phyloP scores from a whole-genome alignment of 495 filamentous ascomycete genomes.

The Hypoxylon cercidicola region DNA sequence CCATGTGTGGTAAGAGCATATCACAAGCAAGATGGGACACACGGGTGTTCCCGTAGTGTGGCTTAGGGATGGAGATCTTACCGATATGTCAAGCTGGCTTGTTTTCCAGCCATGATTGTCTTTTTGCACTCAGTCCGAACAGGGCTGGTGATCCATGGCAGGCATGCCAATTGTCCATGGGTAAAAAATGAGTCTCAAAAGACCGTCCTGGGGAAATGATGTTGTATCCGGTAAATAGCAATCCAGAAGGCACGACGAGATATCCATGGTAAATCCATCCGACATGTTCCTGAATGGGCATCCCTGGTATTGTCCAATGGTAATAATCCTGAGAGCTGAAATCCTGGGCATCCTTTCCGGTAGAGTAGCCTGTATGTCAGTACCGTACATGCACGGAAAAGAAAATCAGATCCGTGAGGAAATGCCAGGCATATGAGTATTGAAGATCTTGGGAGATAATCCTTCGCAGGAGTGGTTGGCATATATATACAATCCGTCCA shows the following conservation, averaged over 20 bases:
- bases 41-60: conserved; percentile 17
- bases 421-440: conserved; percentile 34
- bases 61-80: conserved; percentile 27
- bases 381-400: conserved; percentile 35
- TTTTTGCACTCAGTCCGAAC: conserved; percentile 25
- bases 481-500: conserved; percentile 59
- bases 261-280: conserved; percentile 20
- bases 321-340: conserved; percentile 20
- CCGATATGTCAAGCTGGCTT: conserved; percentile 26
- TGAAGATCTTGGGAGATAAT: conserved; percentile 44
- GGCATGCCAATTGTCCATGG: conserved; percentile 35
- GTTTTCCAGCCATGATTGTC: conserved; percentile 13
- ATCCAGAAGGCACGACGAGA: conserved; percentile 15
- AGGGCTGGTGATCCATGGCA: conserved; percentile 37
- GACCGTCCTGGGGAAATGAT: conserved; percentile 9
- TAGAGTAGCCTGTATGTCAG: conserved; percentile 28
- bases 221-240: conserved; percentile 22
- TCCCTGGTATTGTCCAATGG: conserved; percentile 13
- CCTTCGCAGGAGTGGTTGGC: conserved; percentile 52
- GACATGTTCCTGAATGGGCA: conserved; percentile 15
- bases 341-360: conserved; percentile 11
- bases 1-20: conserved; percentile 21
- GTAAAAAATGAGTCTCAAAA: conserved; percentile 8
- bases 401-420: conserved; percentile 33
- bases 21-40: conserved; percentile 23